Evolutionary conservation across 2,329 filamentous ascomycete species (phyloP), one percentile per base, ranked within the genome.

Genomic region (Colletotrichum magnum): DNA sequence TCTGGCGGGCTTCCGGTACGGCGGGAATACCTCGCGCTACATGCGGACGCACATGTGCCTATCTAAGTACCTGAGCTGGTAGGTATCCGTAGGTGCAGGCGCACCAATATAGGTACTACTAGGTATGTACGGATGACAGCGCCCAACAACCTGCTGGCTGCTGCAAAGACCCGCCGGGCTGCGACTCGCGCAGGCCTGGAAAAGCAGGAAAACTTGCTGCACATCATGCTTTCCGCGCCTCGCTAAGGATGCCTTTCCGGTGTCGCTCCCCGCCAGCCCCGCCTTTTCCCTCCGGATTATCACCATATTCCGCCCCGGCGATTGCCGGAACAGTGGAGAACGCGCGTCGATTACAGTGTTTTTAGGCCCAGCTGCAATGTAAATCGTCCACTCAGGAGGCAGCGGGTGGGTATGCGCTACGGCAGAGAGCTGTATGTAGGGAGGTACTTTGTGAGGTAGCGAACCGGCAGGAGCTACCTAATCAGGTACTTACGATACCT

Each of bases 281-380:
- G n/a, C 45, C n/a, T 24, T 51, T 51, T 28, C 9, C 3, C 10
- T 60, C 13, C 60, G 66, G 66, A 41, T 1, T 1, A 5, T 1
- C 0, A 0, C 0, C 12, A 66, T 69, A 13, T 39, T 69, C 66
- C 66, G 66, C 18, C 43, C 66, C 66, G 66, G 6, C 26, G 26
- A 66, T 52, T 57, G 51, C 66, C 66, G 66, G 60, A 57, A 52
- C 41, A 4, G 41, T 43, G 41, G 41, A n/a, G 41, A 43, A 43
- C 13, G 6, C 41, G 41, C 41, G 41, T 15, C 41, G 32, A 36
- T 36, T 36, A 12, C 21, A 24, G 21, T 24, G 21, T 24, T 24
- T 24, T 4, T 24, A 36, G 7, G 10, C 32, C 32, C 7, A 10
- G 32, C 10, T 36, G 32, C 32, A 36, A 10, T 36, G 6, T 10